Evolutionary conservation across 257 asterid species (phyloP), one percentile per base, ranked within the genome.

Genomic region (Solanum bukasovii): DNA sequence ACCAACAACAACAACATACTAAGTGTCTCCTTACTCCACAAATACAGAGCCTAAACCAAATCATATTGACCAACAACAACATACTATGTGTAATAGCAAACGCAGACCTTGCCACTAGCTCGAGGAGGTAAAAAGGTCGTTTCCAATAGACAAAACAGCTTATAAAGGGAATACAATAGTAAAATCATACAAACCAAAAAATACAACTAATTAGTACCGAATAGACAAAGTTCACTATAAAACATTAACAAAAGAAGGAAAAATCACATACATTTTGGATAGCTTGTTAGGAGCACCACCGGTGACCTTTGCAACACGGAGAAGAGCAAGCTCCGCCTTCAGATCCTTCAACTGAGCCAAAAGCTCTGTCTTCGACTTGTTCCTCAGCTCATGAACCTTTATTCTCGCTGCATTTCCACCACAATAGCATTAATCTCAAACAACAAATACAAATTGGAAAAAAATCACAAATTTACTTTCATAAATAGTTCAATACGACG

Each of bases 241-340:
- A 74, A 74, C 13, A 42, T 0, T 37, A 74, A 44, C 16, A 42
- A 84, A 4, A 27, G 21, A 67, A 25, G 2, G 7, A 68, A 38
- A 67, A 25, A 71, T 27, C 5, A 20, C 81, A 37, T 84, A 90
- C 91, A 90, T 90, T 82, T 90, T 90, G 78, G 92, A 90, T 23
- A 90, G 91, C 85, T 90, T 90, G 88, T 90, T 90, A 16, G 92
- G 91, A 67, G 92, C 92, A 85, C 92, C 92, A 34, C 92, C 92
- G 46, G 92, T 90, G 79, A 90, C 92, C 86, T 90, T 90, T 16
- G 92, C 92, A 56, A 90, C 92, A 52, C 92, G 92, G 59, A 90
- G 92, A 61, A 89, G 90, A 5, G 92, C 88, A 40, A 90, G 92
- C 44, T 90, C 92, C n/a, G 92, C 90, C 42, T 90, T 90, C 86